phyloP scores from a whole-genome alignment of 306 rosid genomes.

The Albizia julibrissin region DNA sequence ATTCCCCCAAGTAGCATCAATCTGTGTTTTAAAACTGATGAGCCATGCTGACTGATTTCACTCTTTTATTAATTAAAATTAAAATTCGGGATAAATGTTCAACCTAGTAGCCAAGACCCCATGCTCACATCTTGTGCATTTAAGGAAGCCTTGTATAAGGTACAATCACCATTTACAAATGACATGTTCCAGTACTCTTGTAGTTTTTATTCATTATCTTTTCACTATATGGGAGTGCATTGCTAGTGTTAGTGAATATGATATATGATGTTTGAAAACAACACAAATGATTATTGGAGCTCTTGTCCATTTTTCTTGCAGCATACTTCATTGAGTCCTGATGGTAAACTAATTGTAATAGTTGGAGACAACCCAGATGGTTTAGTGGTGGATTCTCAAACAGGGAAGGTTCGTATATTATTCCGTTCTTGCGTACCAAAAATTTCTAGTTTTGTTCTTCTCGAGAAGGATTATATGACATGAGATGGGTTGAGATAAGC shows the following conservation, averaged over 20 bases:
- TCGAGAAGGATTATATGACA: not conserved
- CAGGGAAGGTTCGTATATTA: slow-evolving; percentile 71
- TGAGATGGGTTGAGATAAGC: slow-evolving; percentile 1
- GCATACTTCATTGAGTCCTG: slow-evolving; percentile 88
- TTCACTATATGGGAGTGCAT: not conserved
- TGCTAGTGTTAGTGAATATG: not conserved
- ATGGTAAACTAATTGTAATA: slow-evolving; percentile 65
- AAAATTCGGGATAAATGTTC: not conserved
- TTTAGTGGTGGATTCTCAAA: slow-evolving; percentile 77
- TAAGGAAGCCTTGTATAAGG: not conserved
- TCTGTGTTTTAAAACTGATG: not conserved
- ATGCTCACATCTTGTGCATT: not conserved
- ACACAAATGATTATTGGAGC: not conserved
- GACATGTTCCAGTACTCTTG: not conserved
- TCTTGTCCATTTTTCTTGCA: slow-evolving; percentile 33
- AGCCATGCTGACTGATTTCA: not conserved
- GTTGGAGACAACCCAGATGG: slow-evolving; percentile 94
- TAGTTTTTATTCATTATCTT: not conserved
- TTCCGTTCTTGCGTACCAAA: not conserved
- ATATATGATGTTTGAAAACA: not conserved
- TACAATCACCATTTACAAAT: not conserved
- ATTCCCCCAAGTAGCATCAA: not conserved
- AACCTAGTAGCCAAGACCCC: not conserved
- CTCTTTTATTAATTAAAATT: not conserved
- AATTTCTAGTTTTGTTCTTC: not conserved